Conservation (phyloP, 495 filamentous ascomycete species). For the Neurospora cerealis region DNA sequence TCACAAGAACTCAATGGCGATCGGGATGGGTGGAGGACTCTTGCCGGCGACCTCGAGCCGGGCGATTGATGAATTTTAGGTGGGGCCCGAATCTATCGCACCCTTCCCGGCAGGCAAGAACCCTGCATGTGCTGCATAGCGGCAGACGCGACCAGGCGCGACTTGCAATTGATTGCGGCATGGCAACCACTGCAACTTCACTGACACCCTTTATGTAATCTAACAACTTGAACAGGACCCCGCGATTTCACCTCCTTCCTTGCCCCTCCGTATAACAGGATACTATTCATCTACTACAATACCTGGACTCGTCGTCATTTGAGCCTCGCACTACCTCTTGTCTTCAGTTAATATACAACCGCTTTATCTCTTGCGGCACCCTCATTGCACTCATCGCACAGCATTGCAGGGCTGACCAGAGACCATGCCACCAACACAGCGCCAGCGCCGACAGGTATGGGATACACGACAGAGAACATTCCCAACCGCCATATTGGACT, state of each 20-base stretch:
- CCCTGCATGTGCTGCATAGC: constrained; percentile 1
- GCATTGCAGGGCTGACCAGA: neutral
- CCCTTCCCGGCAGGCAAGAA: constrained; percentile 11
- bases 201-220: neutral
- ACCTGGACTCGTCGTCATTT: neutral
- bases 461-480: neutral
- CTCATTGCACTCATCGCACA: neutral
- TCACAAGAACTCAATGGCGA: neutral
- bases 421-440: constrained; percentile 5
- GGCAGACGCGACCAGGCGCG: constrained; percentile 6
- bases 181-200: neutral
- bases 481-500: neutral
- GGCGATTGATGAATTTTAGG: constrained; percentile 17
- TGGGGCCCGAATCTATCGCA: constrained; percentile 9
- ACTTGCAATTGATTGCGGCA: neutral
- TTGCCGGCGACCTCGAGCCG: neutral
- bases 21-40: neutral
- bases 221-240: neutral
- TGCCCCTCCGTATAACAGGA: neutral
- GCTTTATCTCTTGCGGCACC: neutral
- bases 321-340: neutral
- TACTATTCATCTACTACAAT: neutral
- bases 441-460: neutral
- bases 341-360: neutral
- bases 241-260: neutral